Percentiles rank a stretch among this genome's conserved stretches.
Evolutionary conservation across 2,329 filamentous ascomycete genomes (phyloP).

Genomic region (Sclerotinia subarctica): DNA sequence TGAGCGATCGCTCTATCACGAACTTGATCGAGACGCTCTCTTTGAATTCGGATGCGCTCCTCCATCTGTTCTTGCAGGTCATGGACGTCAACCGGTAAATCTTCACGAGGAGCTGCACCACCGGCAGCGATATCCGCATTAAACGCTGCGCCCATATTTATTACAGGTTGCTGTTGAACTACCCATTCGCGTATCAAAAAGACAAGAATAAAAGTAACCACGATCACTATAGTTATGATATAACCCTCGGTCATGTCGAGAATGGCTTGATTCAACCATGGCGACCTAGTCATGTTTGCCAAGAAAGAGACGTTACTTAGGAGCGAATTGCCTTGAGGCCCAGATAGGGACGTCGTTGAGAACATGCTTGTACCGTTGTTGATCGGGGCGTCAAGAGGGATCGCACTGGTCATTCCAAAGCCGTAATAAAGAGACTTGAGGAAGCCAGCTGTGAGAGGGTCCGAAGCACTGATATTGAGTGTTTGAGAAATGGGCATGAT

Average conservation of each 20-base stretch:
- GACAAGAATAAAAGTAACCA: slow-evolving; percentile 92
- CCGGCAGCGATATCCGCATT: slow-evolving; percentile 54
- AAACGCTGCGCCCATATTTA: slow-evolving; percentile 68
- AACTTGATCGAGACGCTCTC: slow-evolving; percentile 17
- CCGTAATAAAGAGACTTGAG: slow-evolving; percentile 35
- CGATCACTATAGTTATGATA: slow-evolving; percentile 86
- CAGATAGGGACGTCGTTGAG: slow-evolving; percentile 12
- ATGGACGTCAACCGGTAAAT: slow-evolving; percentile 13
- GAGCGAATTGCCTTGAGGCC: slow-evolving; percentile 42
- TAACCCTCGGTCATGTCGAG: slow-evolving; percentile 88
- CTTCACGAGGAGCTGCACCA: slow-evolving; percentile 34
- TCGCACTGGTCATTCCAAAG: slow-evolving; percentile 26
- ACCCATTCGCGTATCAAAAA: slow-evolving; percentile 98
- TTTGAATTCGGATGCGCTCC: slow-evolving; percentile 21
- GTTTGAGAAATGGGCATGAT: slow-evolving; percentile 33
- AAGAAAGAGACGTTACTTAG: slow-evolving; percentile 57
- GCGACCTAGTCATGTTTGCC: slow-evolving; percentile 63
- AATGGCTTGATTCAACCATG: slow-evolving; percentile 71
- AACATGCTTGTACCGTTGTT: slow-evolving; percentile 24
- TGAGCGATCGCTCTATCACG: background rate
- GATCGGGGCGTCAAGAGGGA: slow-evolving; percentile 19
- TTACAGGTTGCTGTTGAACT: slow-evolving; percentile 92
- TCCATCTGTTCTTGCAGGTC: slow-evolving; percentile 18
- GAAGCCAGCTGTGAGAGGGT: slow-evolving; percentile 33
- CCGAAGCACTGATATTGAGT: slow-evolving; percentile 31